Percentiles rank a stretch among this genome's conserved stretches.
Evolutionary conservation across 73 alveolate species (phyloP).

Genomic region (Symbiodinium pilosum): DNA sequence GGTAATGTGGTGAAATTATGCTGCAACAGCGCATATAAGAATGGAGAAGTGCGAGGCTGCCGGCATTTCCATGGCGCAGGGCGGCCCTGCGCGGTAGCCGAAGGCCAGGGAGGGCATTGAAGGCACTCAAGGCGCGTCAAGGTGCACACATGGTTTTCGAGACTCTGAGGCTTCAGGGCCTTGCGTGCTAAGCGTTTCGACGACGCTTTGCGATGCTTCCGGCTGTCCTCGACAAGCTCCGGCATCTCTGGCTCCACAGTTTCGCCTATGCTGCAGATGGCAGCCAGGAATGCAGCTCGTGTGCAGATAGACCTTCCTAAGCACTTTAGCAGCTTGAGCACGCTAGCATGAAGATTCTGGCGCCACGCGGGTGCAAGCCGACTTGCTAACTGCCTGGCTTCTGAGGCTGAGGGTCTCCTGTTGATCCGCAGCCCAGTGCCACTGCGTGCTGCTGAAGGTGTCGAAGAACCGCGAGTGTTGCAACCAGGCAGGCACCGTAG

Average conservation of each 20-base stretch:
- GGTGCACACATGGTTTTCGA: background rate
- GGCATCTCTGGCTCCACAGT: background rate
- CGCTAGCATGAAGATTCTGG: background rate
- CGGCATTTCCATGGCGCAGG: too few relatives aligned
- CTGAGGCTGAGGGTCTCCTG: slow-evolving; percentile 2
- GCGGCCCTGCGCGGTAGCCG: background rate
- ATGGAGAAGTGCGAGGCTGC: too few relatives aligned
- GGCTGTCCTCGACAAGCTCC: background rate
- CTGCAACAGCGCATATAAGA: too few relatives aligned
- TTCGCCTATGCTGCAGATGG: background rate
- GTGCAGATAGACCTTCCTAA: background rate
- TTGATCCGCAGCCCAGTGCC: background rate
- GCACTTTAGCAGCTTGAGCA: too few relatives aligned
- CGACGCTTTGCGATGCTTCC: background rate
- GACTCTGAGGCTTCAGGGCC: background rate
- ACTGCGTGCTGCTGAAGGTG: background rate
- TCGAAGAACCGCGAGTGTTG: background rate
- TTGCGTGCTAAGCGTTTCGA: background rate
- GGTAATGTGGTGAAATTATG: too few relatives aligned
- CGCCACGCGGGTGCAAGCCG: background rate
- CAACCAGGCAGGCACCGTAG: background rate
- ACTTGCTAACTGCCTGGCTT: background rate
- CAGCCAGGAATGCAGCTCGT: background rate
- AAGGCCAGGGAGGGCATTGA: background rate
- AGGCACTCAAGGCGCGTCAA: too few relatives aligned